These are phyloP conservation scores for Candida sojae DNA, from an alignment of 1,139 yeast genomes.

Conservation along the genomic window DNA sequence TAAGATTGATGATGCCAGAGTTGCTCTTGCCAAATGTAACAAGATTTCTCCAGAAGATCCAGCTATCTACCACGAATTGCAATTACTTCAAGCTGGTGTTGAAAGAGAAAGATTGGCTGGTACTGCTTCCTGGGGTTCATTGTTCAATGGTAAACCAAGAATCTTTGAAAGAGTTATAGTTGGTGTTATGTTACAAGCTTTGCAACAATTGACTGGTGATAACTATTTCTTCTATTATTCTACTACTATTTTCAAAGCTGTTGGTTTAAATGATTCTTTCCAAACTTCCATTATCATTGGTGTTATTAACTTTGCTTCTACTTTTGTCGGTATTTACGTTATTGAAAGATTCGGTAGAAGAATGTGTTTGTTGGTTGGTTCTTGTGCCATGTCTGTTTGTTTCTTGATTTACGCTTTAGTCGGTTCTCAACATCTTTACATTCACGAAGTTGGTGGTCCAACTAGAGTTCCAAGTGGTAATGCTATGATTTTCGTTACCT, in stretches of 20 bases:
- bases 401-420: slow-evolving; percentile 62
- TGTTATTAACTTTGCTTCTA: slow-evolving; percentile 75
- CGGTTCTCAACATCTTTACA: slow-evolving; percentile 62
- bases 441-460: slow-evolving; percentile 45
- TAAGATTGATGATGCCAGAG: slow-evolving; percentile 44
- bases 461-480: slow-evolving; percentile 56
- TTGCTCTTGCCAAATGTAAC: slow-evolving; percentile 62
- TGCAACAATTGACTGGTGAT: slow-evolving; percentile 81
- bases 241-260: slow-evolving; percentile 74
- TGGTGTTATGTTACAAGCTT: slow-evolving; percentile 65
- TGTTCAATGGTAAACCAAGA: slow-evolving; percentile 66
- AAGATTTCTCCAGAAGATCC: slow-evolving; percentile 62
- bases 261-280: slow-evolving; percentile 78
- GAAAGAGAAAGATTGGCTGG: slow-evolving; percentile 66
- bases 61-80: slow-evolving; percentile 58
- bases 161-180: slow-evolving; percentile 63
- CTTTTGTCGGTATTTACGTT: slow-evolving; percentile 64
- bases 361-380: slow-evolving; percentile 54
- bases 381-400: slow-evolving; percentile 53
- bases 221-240: slow-evolving; percentile 84
- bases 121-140: slow-evolving; percentile 66
- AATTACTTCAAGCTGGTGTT: slow-evolving; percentile 61
- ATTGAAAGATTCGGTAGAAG: slow-evolving; percentile 77
- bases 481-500: slow-evolving; percentile 76
- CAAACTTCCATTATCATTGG: slow-evolving; percentile 78